A percentile compares a stretch with the other conserved stretches of the same genome.
These are phyloP conservation scores for Leptographium lundbergii DNA, from an alignment of 2,329 filamentous ascomycete genomes.

Conservation along the genomic window DNA sequence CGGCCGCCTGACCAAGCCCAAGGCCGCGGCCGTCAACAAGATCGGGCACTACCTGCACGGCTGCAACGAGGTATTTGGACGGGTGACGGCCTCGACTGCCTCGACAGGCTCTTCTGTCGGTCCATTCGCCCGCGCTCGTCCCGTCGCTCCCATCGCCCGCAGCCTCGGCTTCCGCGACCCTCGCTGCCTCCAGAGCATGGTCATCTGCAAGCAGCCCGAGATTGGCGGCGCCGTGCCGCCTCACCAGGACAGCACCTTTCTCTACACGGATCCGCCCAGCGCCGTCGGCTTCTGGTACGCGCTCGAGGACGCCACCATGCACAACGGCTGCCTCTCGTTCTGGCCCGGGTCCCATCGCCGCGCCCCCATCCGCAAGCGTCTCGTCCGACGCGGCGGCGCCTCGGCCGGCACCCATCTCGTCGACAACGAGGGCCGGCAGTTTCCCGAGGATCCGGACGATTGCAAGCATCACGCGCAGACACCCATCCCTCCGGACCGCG, in stretches of 20 bases:
- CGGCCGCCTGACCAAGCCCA: slow-evolving; percentile 61
- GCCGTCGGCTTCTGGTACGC: slow-evolving; percentile 98
- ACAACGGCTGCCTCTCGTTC: slow-evolving; percentile 86
- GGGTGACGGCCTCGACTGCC: slow-evolving; percentile 30
- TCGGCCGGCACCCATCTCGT: slow-evolving; percentile 54
- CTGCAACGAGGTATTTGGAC: slow-evolving; percentile 53
- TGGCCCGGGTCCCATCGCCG: slow-evolving; percentile 65
- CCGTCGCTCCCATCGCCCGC: slow-evolving; percentile 50
- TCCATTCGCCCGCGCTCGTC: slow-evolving; percentile 21
- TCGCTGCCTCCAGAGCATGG: slow-evolving; percentile 79
- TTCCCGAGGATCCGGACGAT: slow-evolving; percentile 52
- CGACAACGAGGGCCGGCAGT: slow-evolving; percentile 46
- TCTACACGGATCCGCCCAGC: slow-evolving; percentile 79
- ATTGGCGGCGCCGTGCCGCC: slow-evolving; percentile 85
- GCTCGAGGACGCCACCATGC: slow-evolving; percentile 74
- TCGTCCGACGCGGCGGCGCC: slow-evolving; percentile 51
- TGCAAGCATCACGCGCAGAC: too few relatives aligned
- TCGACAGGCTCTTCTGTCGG: slow-evolving; percentile 22
- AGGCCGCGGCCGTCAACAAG: slow-evolving; percentile 78
- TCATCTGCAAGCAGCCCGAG: slow-evolving; percentile 96
- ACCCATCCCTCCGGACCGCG: slow-evolving; percentile 16
- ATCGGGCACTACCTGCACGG: slow-evolving; percentile 69
- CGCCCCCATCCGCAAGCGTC: slow-evolving; percentile 56
- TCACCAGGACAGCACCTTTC: slow-evolving; percentile 85
- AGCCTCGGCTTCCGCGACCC: slow-evolving; percentile 66